Base-by-base conservation (phyloP, 441 rosid species). In the Adansonia grandidieri region DNA sequence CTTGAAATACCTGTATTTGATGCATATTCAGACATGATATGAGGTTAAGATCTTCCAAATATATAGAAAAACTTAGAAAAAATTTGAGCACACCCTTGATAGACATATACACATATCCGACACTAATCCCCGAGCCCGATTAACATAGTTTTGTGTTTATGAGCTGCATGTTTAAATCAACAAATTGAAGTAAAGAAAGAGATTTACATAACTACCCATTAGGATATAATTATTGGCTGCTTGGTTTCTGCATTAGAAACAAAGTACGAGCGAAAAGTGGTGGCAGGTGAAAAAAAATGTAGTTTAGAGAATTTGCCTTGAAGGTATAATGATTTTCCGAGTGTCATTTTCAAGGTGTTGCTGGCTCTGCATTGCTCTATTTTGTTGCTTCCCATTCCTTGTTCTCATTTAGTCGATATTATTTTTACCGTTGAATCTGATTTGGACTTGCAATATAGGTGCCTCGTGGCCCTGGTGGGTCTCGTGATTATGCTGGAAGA, bases 401-500 rank as follows among this genome's bases (percentile, higher is more conserved):
- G 9, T 10, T 45, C 69, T 40, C 19, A 15, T 66, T 67, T 4
- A 22, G 28, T 15, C 13, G 19, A 44, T 40, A 48, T 53, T 71
- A 9, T 56, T n/a, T 17, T 66, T 44, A 24, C 32, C 40, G n/a
- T 65, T 67, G 22, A 65, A 9, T 51, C 37, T 75, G 53, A 44
- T 71, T 83, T 37, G 32, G 24, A 9, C 37, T 65, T 76, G 66
- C 65, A 45, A 14, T 78, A 19, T 83, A 91, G 95, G 88, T 87
- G 28, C 93, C 95, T 65, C 93, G 93, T 62, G 93, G 90, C 71
- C 85, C 93, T 70, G 89, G 95, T 60, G 95, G 92, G 47, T 85
- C 90, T 64, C 88, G 90, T 74, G 90, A 87, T 72, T 81, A 68
- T 22, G 71, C 82, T 73, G 92, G 95, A 9, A 84, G 89, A 80